A percentile compares a stretch with the other conserved stretches of the same genome.
Evolutionary conservation across 116 monocot species (phyloP).

Genomic region (Papilionanthe hybrid): DNA sequence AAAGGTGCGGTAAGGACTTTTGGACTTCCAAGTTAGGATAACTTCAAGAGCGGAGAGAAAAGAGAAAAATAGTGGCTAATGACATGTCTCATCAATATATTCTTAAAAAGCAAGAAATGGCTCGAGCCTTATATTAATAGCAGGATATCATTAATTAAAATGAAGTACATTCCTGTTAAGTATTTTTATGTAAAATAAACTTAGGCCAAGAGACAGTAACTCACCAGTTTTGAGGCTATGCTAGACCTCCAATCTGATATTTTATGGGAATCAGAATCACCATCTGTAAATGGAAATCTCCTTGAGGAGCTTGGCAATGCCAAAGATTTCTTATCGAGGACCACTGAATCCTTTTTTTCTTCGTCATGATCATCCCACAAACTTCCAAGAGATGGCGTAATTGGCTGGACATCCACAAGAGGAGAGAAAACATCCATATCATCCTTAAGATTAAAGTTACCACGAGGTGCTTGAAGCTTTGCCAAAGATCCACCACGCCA

Average conservation of each 20-base stretch:
- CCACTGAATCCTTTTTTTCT: conserved; percentile 33
- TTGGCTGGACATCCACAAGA: conserved; percentile 94
- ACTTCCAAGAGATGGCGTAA: conserved; percentile 71
- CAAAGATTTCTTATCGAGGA: conserved; percentile 37
- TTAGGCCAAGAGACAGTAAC: not conserved
- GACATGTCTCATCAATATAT: not conserved
- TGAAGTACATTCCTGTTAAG: not conserved
- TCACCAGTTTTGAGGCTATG: conserved; percentile 50
- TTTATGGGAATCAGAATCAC: conserved; percentile 37
- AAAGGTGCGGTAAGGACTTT: not conserved
- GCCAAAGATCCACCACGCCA: conserved; percentile 51
- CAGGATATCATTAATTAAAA: not conserved
- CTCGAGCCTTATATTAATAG: not conserved
- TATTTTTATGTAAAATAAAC: not conserved
- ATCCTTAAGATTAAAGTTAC: conserved; percentile 61
- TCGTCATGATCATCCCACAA: conserved; percentile 69
- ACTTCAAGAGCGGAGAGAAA: not conserved
- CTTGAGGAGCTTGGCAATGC: conserved; percentile 28
- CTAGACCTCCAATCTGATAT: conserved; percentile 60
- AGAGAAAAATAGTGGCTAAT: not conserved
- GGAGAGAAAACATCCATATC: conserved; percentile 99
- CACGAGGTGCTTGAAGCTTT: conserved; percentile 59
- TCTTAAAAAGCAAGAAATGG: not conserved
- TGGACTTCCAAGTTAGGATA: not conserved
- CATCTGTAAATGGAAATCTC: conserved; percentile 47